Base-by-base conservation (phyloP, 2,329 filamentous ascomycete species). In the Trichoderma sp. region DNA sequence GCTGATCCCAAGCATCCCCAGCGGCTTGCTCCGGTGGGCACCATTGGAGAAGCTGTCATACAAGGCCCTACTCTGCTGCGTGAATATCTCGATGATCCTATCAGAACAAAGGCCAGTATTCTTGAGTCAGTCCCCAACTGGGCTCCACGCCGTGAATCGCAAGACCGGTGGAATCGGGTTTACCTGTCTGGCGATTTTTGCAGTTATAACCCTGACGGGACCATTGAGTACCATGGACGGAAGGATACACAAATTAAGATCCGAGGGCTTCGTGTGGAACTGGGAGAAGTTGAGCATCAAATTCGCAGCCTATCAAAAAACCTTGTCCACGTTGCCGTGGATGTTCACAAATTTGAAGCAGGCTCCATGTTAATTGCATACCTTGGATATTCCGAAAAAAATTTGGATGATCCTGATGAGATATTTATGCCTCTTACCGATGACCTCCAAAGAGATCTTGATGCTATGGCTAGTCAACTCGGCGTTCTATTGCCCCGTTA, bases 401-500 rank as follows among this genome's bases (percentile, higher is more conserved):
- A 32, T 43, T 6, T 30, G 8, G 57, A 26, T 23, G 17, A 3
- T 28, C n/a, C 26, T 1, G 53, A 26, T 26, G 66, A 4, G 4
- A 13, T 75, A n/a, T 74, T 76, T 61, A 68, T 71, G 9, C 63
- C 69, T 9, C 23, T 69, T 1, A 57, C 70, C 15, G 30, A 59
- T 6, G 50, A 72, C n/a, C 50, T 68, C 20, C 70, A 74, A 30
- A 71, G 70, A 4, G 55, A 74, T 50, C 62, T 71, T 2, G 50
- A 70, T 7, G 78, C 75, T 20, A 66, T 74, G 30, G 28, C 68
- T 20, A 70, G 61, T 4, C 26, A 72, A 13, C 62, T 74, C 2
- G 34, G 58, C 11, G n/a, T 65, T n/a, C 17, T 63, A 3, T 67
- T 76, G 28, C 74, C 74, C 7, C 36, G 50, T 8, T 76, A 76